Evolutionary conservation across 2,329 filamentous ascomycete species (phyloP).

Genomic region (Aureobasidium zeae): DNA sequence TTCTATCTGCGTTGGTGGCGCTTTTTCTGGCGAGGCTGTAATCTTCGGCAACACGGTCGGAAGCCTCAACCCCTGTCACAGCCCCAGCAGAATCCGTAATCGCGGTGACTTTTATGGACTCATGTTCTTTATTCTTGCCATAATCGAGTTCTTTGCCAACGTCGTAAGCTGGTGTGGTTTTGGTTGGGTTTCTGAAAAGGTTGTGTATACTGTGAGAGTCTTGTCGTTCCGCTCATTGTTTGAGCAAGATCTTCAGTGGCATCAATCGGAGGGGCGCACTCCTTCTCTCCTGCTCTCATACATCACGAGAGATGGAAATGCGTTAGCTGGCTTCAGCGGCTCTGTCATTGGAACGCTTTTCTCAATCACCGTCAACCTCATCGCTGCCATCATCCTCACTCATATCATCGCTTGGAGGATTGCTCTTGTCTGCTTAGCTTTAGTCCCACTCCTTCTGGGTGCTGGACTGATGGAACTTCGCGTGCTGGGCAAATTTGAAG

Average conservation of each 20-base stretch:
- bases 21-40: constrained; percentile 49
- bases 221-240: constrained; percentile 57
- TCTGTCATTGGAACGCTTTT: constrained; percentile 62
- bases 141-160: constrained; percentile 53
- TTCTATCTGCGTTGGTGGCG: constrained; percentile 46
- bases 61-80: constrained; percentile 47
- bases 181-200: constrained; percentile 52
- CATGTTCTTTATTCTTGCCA: constrained; percentile 52
- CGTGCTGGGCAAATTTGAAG: constrained; percentile 51
- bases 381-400: constrained; percentile 58
- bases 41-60: constrained; percentile 54
- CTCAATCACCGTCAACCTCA: constrained; percentile 57
- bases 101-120: constrained; percentile 47
- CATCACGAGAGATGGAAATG: constrained; percentile 60
- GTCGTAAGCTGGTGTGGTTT: constrained; percentile 50
- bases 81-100: constrained; percentile 39
- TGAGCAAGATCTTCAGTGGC: constrained; percentile 60
- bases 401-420: constrained; percentile 70
- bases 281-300: constrained; percentile 55
- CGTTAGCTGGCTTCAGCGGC: constrained; percentile 59
- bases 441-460: constrained; percentile 59
- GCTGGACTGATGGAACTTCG: constrained; percentile 61
- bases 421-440: constrained; percentile 59
- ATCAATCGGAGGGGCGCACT: constrained; percentile 54
- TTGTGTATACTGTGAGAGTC: constrained; percentile 55